phyloP scores from a whole-genome alignment of 352 stramenopile genomes.

The Phytophthora pseudosyringae region DNA sequence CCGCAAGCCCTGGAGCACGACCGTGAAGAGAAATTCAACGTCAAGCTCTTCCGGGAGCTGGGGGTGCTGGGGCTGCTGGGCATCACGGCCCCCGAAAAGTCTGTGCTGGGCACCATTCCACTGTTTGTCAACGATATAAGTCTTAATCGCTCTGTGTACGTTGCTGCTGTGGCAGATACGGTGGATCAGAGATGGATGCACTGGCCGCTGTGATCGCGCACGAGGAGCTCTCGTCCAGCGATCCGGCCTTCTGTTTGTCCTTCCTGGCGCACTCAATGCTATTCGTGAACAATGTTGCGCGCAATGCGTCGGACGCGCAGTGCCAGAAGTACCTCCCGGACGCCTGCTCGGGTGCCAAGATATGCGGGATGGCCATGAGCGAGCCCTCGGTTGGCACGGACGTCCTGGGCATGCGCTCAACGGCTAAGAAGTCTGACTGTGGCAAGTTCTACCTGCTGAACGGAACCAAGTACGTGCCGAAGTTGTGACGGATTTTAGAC shows the following conservation, averaged over 20 bases:
- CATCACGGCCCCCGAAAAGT: conserved; percentile 96
- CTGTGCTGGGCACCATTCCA: conserved; percentile 9
- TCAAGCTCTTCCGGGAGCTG: conserved; percentile 94
- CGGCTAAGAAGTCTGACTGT: conserved; percentile 85
- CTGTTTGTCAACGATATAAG: not conserved
- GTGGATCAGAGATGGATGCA: conserved; percentile 96
- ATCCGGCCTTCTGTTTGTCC: conserved; percentile 98
- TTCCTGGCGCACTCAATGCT: conserved; percentile 96
- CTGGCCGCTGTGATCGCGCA: conserved; percentile 95
- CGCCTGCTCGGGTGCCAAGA: conserved; percentile 93
- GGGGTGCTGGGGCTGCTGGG: conserved; percentile 96
- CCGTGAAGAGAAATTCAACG: conserved; percentile 97
- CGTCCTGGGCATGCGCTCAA: conserved; percentile 96
- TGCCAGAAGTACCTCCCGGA: conserved; percentile 90
- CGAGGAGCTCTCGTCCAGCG: conserved; percentile 96
- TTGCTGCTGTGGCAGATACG: conserved; percentile 67
- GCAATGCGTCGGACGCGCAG: conserved; percentile 91
- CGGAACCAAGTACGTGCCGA: conserved; percentile 74
- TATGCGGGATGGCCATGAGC: conserved; percentile 99
- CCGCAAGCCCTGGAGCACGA: conserved; percentile 97
- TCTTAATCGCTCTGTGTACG: not conserved
- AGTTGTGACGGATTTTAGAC: not conserved
- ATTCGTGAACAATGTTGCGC: conserved; percentile 94
- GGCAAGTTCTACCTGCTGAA: conserved; percentile 93
- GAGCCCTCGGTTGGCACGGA: conserved; percentile 97